phyloP scores from a whole-genome alignment of 768 basidiomycete genomes.

The Suillus sp. region DNA sequence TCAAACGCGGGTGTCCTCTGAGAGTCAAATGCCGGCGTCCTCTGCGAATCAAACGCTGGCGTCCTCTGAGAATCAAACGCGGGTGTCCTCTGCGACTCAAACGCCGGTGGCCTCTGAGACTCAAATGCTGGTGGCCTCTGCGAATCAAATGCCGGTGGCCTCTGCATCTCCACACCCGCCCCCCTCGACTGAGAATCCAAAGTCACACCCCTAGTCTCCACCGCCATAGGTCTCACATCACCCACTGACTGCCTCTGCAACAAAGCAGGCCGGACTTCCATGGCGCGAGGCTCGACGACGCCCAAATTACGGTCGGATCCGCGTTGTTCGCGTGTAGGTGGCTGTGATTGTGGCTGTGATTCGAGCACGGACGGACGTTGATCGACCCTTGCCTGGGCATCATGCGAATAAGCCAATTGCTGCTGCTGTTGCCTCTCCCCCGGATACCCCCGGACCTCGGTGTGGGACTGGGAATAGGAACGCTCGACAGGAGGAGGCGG shows the following conservation, averaged over 20 bases:
- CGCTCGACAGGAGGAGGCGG: not conserved
- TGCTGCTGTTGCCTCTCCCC: slow-evolving; percentile 8
- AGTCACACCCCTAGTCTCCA: not conserved
- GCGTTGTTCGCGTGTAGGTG: slow-evolving; percentile 20
- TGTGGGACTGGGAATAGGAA: not conserved
- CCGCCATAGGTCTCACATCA: not conserved
- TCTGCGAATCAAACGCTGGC: not conserved
- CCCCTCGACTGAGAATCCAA: not conserved
- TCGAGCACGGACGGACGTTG: slow-evolving; percentile 17
- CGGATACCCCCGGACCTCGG: not conserved
- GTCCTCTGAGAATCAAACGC: not conserved
- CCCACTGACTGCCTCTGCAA: slow-evolving; percentile 1
- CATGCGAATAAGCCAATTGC: slow-evolving; percentile 11
- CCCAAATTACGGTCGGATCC: slow-evolving; percentile 24
- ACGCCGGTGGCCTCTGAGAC: not conserved
- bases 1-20: not conserved
- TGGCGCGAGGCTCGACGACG: slow-evolving; percentile 9
- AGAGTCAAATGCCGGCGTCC: not conserved
- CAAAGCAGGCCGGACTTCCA: not conserved
- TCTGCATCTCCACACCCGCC: not conserved
- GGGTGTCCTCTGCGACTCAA: not conserved
- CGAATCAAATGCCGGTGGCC: no score
- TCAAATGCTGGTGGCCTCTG: not conserved
- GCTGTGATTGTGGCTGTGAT: slow-evolving; percentile 15
- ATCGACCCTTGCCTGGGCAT: slow-evolving; percentile 16